Percentiles rank a stretch among this genome's conserved stretches.
Evolutionary conservation across 2,329 filamentous ascomycete species (phyloP).

Genomic region (Ophiostoma fasciatum): DNA sequence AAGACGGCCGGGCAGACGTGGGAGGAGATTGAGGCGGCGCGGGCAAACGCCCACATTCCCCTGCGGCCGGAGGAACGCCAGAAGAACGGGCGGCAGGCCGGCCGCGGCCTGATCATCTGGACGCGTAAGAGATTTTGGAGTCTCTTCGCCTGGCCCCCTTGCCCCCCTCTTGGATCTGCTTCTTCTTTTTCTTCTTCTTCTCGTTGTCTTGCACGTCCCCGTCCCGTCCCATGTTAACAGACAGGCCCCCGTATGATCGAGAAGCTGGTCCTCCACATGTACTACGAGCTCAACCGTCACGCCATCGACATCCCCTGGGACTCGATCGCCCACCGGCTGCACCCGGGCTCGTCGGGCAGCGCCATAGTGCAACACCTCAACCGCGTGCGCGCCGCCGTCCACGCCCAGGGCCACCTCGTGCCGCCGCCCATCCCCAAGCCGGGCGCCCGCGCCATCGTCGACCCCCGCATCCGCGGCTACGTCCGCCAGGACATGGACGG

Average conservation of each 20-base stretch:
- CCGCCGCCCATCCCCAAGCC: conserved; percentile 21
- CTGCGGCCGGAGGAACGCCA: conserved; percentile 7
- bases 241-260: conserved; percentile 31
- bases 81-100: conserved; percentile 18
- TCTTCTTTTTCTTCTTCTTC: neutral
- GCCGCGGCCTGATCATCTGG: conserved; percentile 28
- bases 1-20: neutral
- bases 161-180: neutral
- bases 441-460: conserved; percentile 9
- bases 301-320: conserved; percentile 25
- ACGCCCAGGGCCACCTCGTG: conserved; percentile 26
- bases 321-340: conserved; percentile 24
- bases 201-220: neutral
- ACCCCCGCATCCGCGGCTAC: conserved; percentile 20
- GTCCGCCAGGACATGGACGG: conserved; percentile 16
- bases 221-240: neutral
- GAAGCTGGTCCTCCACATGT: conserved; percentile 26
- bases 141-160: neutral
- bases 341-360: conserved; percentile 24
- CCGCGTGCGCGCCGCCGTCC: conserved; percentile 20
- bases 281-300: conserved; percentile 23
- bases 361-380: conserved; percentile 24
- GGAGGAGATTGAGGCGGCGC: neutral
- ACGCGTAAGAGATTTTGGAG: conserved; percentile 21
- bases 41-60: conserved; percentile 10